Evolutionary conservation across 2,329 filamentous ascomycete genomes (phyloP).

Genomic region (Cadophora malorum): DNA sequence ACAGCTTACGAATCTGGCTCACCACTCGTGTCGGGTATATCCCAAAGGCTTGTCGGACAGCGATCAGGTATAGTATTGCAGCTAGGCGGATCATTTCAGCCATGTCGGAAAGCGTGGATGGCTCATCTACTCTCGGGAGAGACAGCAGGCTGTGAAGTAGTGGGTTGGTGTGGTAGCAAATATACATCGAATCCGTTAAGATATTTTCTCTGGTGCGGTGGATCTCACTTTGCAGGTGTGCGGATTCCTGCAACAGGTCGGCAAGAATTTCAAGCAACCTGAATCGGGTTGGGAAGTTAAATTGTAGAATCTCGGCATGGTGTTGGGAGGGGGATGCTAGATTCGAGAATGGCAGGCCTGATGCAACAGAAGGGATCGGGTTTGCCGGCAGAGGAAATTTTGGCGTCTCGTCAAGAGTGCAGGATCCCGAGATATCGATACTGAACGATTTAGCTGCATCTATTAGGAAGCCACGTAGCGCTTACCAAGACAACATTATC

Average conservation of each 20-base stretch:
- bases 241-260: not conserved
- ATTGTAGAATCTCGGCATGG: not conserved
- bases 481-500: slow-evolving; percentile 7
- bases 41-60: not conserved
- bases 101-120: not conserved
- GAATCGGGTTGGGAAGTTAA: not conserved
- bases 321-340: not conserved
- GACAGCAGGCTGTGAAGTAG: slow-evolving; percentile 4
- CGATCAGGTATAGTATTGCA: slow-evolving; percentile 9
- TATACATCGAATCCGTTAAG: slow-evolving; percentile 1
- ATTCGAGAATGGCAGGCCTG: not conserved
- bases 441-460: not conserved
- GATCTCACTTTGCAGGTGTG: not conserved
- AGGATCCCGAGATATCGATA: slow-evolving; percentile 11
- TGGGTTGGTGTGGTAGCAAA: slow-evolving; percentile 7
- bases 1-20: slow-evolving; percentile 7
- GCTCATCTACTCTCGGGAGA: not conserved
- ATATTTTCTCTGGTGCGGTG: not conserved
- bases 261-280: not conserved
- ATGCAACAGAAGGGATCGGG: not conserved
- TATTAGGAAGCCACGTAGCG: not conserved
- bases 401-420: slow-evolving; percentile 1
- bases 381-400: not conserved
- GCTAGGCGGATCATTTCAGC: slow-evolving; percentile 2
- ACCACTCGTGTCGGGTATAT: slow-evolving; percentile 6